Base-by-base conservation (phyloP, 2,329 filamentous ascomycete species). In the Fusarium sp. region DNA sequence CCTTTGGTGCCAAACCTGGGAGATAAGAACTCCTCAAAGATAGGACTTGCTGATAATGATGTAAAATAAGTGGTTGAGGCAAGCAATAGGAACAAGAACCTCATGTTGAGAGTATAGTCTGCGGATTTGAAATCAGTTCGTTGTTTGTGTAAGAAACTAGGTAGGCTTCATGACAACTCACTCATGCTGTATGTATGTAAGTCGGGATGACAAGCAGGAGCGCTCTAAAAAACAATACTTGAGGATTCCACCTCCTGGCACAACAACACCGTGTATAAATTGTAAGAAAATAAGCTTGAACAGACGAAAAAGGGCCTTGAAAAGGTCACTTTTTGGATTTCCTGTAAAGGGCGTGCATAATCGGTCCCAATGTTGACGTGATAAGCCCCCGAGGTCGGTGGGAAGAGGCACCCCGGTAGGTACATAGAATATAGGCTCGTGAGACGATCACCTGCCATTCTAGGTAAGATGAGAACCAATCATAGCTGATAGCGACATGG, bases 1-100 rank as follows among this genome's bases (percentile, higher is more conserved):
- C 90, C 90, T 19, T 63, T 68, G 11, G 58, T 68, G n/a, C 71
- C 71, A 26, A 25, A 40, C 9, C 43, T 42, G 2, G 54, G 49
- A 13, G 60, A 40, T 8, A 67, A 34, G 25, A 62, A 57, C 36
- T 70, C 35, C 15, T 61, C 39, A 10, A 54, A 38, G 7, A 54
- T n/a, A 6, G 58, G 63, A 10, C 35, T 54, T 7, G 66, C 64
- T 9, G 38, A 50, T 39, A 63, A 26, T 3, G 48, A 48, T 24
- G 40, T 43, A 43, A 47, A 38, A 15, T 68, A 50, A 19, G 63
- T 9, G 19, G 61, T 32, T n/a, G 53, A 52, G 11, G 56, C 56
- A 15, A 67, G 38, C 12, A 67, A 51, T 2, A 65, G 32, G 12
- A 39, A 53, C 3, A 49, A 50, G n/a, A 26, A 26, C 19, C 49